These are phyloP conservation scores for Tricholoma sp. DNA, from an alignment of 768 basidiomycete genomes.

Conservation along the genomic window DNA sequence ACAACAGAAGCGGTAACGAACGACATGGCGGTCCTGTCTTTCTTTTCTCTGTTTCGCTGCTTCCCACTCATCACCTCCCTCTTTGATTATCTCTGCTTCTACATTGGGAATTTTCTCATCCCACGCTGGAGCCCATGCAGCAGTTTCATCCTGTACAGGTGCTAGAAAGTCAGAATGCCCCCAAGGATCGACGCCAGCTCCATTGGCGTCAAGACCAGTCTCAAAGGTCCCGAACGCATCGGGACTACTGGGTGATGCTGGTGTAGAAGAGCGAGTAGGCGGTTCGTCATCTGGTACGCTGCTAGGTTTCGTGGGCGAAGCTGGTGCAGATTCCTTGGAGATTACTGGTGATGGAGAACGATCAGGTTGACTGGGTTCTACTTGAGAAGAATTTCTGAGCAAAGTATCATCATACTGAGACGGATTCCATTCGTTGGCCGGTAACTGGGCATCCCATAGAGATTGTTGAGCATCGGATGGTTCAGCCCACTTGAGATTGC, in stretches of 20 bases:
- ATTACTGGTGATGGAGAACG: slow-evolving; percentile 8
- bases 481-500: slow-evolving; percentile 42
- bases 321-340: slow-evolving; percentile 7
- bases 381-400: slow-evolving; percentile 22
- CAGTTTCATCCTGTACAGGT: slow-evolving; percentile 13
- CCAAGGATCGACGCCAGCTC: slow-evolving; percentile 31
- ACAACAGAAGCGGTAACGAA: slow-evolving; percentile 33
- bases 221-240: slow-evolving; percentile 61
- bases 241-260: slow-evolving; percentile 31
- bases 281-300: not conserved
- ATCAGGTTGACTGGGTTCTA: slow-evolving; percentile 4
- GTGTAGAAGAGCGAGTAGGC: slow-evolving; percentile 9
- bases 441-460: slow-evolving; percentile 35
- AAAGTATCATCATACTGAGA: slow-evolving; percentile 40
- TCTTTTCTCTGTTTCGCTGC: slow-evolving; percentile 52
- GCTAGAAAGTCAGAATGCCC: slow-evolving; percentile 20
- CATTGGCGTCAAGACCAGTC: slow-evolving; percentile 31
- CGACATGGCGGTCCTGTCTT: slow-evolving; percentile 57
- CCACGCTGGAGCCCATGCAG: slow-evolving; percentile 44
- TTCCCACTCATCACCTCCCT: slow-evolving; percentile 62
- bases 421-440: slow-evolving; percentile 24
- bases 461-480: slow-evolving; percentile 33
- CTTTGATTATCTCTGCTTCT: slow-evolving; percentile 5
- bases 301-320: not conserved
- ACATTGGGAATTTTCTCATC: slow-evolving; percentile 16